Conservation (phyloP, 257 asterid species). For the Solanum ahanhuiri region DNA sequence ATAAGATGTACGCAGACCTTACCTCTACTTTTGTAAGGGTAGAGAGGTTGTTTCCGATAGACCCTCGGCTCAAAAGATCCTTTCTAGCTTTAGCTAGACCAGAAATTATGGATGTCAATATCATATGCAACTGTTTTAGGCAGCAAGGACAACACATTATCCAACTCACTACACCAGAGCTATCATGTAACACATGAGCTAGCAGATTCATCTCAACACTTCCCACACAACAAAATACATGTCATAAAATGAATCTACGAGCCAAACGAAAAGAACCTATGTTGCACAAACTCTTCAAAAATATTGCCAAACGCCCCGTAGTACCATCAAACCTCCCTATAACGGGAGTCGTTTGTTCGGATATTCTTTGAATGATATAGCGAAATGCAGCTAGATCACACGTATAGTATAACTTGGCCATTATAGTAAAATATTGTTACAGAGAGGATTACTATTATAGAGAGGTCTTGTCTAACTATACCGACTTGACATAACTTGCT, state of each 20-base stretch:
- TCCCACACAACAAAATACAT: neutral
- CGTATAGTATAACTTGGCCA: neutral
- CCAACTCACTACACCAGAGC: neutral
- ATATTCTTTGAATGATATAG: neutral
- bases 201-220: neutral
- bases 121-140: neutral
- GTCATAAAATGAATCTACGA: neutral
- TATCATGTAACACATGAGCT: neutral
- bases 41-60: neutral
- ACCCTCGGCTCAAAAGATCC: neutral
- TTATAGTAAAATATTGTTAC: neutral
- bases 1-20: neutral
- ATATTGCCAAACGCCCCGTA: rapidly evolving
- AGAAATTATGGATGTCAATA: neutral
- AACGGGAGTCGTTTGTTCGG: neutral
- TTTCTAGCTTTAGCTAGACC: neutral
- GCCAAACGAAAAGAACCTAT: neutral
- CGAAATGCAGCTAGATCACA: neutral
- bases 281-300: neutral
- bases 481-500: neutral
- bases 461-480: neutral
- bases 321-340: neutral
- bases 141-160: neutral
- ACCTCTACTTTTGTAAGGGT: neutral
- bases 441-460: neutral